phyloP scores from a whole-genome alignment of 2,329 filamentous ascomycete species.

The Cordyceps javanica region DNA sequence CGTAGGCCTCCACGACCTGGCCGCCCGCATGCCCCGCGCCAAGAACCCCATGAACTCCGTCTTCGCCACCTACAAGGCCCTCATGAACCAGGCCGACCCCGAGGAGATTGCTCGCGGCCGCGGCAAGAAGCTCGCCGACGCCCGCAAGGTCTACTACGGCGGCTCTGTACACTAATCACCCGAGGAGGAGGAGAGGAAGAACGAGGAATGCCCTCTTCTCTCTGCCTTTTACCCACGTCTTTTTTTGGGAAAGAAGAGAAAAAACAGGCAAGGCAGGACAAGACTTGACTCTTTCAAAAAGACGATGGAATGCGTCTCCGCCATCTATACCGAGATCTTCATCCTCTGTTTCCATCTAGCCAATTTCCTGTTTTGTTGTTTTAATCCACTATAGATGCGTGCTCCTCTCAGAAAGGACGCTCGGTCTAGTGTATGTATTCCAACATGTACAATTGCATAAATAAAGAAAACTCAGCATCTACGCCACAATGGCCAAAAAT shows the following conservation, averaged over 20 bases:
- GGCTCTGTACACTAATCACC: constrained; percentile 57
- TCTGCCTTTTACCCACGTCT: too few species aligned
- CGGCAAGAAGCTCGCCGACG: constrained; percentile 93
- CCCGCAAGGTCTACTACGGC: constrained; percentile 94
- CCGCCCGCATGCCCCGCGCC: constrained; percentile 74
- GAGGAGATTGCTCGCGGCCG: constrained; percentile 84
- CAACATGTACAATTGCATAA: constrained; percentile 4
- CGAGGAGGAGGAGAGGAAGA: too few species aligned
- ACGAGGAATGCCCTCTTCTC: too few species aligned
- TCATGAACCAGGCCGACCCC: constrained; percentile 77
- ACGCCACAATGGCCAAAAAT: too few species aligned
- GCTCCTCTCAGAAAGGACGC: background rate
- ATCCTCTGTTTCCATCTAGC: background rate
- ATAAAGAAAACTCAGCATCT: background rate
- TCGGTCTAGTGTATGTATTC: background rate
- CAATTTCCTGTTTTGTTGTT: background rate
- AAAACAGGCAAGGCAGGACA: background rate
- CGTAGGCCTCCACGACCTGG: constrained; percentile 79
- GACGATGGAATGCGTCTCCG: background rate
- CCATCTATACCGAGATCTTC: background rate
- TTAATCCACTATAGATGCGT: background rate
- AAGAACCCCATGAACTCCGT: constrained; percentile 97
- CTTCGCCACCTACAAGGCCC: constrained; percentile 80
- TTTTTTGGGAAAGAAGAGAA: too few species aligned
- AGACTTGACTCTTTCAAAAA: too few species aligned